Base-by-base conservation (phyloP, 2,329 filamentous ascomycete genomes). In the Anisogramma anomala region DNA sequence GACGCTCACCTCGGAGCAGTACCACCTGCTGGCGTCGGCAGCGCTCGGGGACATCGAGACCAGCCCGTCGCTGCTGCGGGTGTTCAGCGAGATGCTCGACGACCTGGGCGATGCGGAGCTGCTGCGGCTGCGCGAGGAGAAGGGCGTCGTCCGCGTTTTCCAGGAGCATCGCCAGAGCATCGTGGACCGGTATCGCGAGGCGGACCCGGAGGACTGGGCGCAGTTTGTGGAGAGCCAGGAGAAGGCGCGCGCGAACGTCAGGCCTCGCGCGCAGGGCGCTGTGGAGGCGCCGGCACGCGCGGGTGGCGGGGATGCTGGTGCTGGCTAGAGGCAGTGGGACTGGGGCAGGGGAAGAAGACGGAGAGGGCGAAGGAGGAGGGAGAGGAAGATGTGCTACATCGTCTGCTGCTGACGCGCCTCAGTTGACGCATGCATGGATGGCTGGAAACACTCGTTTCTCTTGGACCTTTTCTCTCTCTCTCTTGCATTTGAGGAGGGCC, bases 201-300 rank as follows among this genome's bases (percentile, higher is more conserved):
- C 71, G 20, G 83, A 86, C 48, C 76, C 78, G 0, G 73, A 77
- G 47, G 70, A 82, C 56, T 75, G 83, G 71, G 69, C 72, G 36
- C 61, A 62, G 6, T 75, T 87, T 53, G 68, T 72, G 18, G 74
- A 81, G 58, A 65, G 69, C 27, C 76, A 79, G 59, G 63, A 72
- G 52, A 76, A 76, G 58, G 71, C 73, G 5, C 62, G 67, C 42
- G 70, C 67, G 9, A 77, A 77, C 50, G 65, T 32, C 15, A 32
- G 71, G 15, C 61, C 59, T 38, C 50, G 60, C 17, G 39, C 52
- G 19, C 53, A 44, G 18, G 36, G 34, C 11, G 43, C 31, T 11
- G 30, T 33, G 22, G 25, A 9, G 22, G 9, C 22, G 9, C 22
- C 22, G 9, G 22, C 22, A 23, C 6, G 6, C 6, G 22, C 5